Base-by-base conservation (phyloP, 352 stramenopile species). In the Ophiocytium majus region DNA sequence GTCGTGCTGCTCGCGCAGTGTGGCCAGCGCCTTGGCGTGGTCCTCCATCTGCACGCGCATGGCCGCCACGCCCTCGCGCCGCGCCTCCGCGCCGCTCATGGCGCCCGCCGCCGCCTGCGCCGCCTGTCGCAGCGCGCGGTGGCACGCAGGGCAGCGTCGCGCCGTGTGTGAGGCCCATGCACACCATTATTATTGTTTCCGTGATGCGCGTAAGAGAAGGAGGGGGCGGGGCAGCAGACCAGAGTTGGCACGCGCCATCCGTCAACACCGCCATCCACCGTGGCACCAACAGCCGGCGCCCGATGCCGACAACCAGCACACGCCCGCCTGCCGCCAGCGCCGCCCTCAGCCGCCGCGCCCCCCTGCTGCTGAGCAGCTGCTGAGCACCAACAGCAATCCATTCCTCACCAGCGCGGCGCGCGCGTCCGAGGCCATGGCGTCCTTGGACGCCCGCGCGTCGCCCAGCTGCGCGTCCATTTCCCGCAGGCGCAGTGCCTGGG, bases 1-100 rank as follows among this genome's bases (percentile, higher is more conserved):
- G 43, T 88, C 71, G 78, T 85, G 79, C 66, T 88, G 79, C 66
- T 88, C 79, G 33, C 71, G 66, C 14, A 86, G 35, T 34, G 57
- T 83, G 34, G 35, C 43, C 35, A 88, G 63, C 10, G 33, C 9
- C 71, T 88, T 81, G 32, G 31, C 31, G 31, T 50, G 36, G 1
- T 81, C 75, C 50, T 37, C 31, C 1, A 32, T 33, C 75, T 57
- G 31, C 32, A 43, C 36, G 37, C 31, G 31, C n/a, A 9, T 9
- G 14, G 36, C 75, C 66, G 14, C 32, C 50, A 17, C 36, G 50
- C 36, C 75, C n/a, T 31, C 36, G 37, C 31, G 28, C 19, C 36
- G 31, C n/a, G 31, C 31, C n/a, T 81, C 31, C 36, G 35, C 36
- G 75, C 75, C 31, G 32, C 75, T 81, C n/a, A 37, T 17, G 5